These are phyloP conservation scores for Trichoderma sp. DNA, from an alignment of 2,329 filamentous ascomycete species.

Conservation along the genomic window DNA sequence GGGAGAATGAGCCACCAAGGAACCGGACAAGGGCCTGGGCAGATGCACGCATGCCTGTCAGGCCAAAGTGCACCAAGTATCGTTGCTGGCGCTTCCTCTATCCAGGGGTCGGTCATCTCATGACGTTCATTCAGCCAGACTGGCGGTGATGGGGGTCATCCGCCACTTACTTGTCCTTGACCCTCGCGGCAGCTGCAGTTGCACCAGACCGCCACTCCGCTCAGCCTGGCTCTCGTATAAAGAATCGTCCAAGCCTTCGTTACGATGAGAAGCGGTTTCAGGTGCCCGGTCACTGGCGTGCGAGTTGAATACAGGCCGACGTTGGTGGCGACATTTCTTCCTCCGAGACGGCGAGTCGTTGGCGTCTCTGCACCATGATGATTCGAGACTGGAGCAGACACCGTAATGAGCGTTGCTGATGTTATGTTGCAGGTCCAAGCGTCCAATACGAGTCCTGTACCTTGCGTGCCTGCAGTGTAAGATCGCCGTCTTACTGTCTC, in stretches of 20 bases:
- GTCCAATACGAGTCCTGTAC: not conserved
- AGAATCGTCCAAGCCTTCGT: not conserved
- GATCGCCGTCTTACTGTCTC: constrained; percentile 1
- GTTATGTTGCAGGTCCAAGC: too few species aligned
- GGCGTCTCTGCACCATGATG: too few species aligned
- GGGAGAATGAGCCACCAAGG: constrained; percentile 4
- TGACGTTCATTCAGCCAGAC: constrained; percentile 6
- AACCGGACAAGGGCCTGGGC: constrained; percentile 11
- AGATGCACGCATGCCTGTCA: not conserved
- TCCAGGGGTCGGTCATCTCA: not conserved
- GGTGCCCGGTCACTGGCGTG: constrained; percentile 1
- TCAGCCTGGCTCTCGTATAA: not conserved
- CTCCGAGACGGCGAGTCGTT: not conserved
- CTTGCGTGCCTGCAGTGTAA: not conserved
- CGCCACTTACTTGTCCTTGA: not conserved
- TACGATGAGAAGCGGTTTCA: constrained; percentile 6
- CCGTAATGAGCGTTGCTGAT: too few species aligned
- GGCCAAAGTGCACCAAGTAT: not conserved
- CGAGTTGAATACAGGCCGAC: not conserved
- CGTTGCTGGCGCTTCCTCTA: not conserved
- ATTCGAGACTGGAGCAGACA: too few species aligned
- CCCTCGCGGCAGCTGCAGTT: not conserved
- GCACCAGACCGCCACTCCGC: constrained; percentile 22
- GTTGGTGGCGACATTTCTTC: constrained; percentile 3
- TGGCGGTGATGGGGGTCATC: constrained; percentile 20